Evolutionary conservation across 2,329 filamentous ascomycete species (phyloP).

Genomic region (Beauveria scarabaeidicola): DNA sequence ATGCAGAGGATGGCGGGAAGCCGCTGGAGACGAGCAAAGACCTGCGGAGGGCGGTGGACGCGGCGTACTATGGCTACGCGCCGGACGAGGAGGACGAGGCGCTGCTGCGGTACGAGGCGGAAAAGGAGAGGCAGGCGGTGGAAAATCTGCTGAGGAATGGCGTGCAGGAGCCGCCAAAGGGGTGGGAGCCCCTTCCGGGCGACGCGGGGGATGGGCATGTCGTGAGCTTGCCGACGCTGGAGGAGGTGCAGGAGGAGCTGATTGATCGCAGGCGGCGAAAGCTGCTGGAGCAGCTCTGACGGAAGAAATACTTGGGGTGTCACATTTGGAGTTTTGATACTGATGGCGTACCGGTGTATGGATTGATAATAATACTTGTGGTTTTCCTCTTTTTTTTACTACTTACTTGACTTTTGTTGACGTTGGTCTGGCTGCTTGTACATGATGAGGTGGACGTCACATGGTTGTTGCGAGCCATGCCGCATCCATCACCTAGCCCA

Average conservation of each 20-base stretch:
- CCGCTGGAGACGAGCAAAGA: constrained; percentile 61
- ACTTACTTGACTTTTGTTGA: not conserved
- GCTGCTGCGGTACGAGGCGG: constrained; percentile 69
- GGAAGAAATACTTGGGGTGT: not conserved
- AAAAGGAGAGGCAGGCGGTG: constrained; percentile 74
- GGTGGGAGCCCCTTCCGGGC: constrained; percentile 81
- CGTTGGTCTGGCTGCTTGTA: not conserved
- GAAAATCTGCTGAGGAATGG: constrained; percentile 56
- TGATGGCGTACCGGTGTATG: not conserved
- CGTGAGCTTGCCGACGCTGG: constrained; percentile 77
- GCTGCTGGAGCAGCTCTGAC: constrained; percentile 68
- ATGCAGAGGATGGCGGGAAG: constrained; percentile 43
- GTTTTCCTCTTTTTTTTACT: not conserved
- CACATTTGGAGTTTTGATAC: not conserved
- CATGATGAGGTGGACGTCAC: not conserved
- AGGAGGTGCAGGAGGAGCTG: constrained; percentile 91
- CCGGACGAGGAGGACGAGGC: constrained; percentile 83
- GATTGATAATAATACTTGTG: not conserved
- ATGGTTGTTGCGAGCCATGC: too few relatives aligned
- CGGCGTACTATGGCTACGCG: constrained; percentile 92
- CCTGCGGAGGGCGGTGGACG: constrained; percentile 71
- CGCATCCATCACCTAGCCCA: too few relatives aligned
- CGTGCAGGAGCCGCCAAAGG: constrained; percentile 49
- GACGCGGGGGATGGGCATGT: constrained; percentile 73
- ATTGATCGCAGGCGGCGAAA: constrained; percentile 76